These are phyloP conservation scores for Mycena filopes DNA, from an alignment of 768 basidiomycete genomes.

Conservation along the genomic window DNA sequence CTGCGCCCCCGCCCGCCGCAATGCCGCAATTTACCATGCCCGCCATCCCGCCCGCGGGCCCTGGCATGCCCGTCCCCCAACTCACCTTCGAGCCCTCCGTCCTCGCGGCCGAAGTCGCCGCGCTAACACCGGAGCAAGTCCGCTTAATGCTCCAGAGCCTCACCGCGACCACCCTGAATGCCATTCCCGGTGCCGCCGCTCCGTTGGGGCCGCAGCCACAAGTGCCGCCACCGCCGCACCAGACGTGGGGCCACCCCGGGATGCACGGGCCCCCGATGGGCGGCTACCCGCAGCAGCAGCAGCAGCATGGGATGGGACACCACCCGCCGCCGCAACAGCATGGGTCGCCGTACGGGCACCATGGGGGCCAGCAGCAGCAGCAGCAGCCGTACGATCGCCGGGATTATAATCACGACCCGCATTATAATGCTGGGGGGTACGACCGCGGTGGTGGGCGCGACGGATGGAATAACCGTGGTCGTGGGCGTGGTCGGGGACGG, in stretches of 20 bases:
- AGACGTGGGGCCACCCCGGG: conserved; percentile 19
- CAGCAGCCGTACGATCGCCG: conserved; percentile 42
- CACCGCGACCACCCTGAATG: conserved; percentile 50
- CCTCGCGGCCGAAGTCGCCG: conserved; percentile 77
- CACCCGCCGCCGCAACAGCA: conserved; percentile 1
- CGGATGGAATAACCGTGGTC: conserved; percentile 39
- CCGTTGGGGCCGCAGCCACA: conserved; percentile 38
- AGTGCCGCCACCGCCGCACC: conserved; percentile 34
- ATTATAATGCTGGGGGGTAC: conserved; percentile 37
- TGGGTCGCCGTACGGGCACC: conserved; percentile 39
- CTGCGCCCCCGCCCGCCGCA: conserved; percentile 19
- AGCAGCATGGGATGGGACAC: conserved; percentile 17
- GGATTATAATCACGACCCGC: conserved; percentile 31
- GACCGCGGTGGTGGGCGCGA: conserved; percentile 47
- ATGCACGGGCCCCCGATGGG: conserved; percentile 34
- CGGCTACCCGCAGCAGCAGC: conserved; percentile 33
- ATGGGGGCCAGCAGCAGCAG: conserved; percentile 36
- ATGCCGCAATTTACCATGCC: conserved; percentile 33
- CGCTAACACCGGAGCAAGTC: conserved; percentile 81
- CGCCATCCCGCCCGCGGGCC: conserved; percentile 32
- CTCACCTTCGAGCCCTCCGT: conserved; percentile 57
- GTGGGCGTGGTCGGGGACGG: conserved; percentile 48
- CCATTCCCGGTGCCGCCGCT: conserved; percentile 42
- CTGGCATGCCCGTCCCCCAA: conserved; percentile 37
- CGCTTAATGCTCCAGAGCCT: conserved; percentile 73